phyloP scores from a whole-genome alignment of 257 asterid species.

The Cynanchum wilfordii region DNA sequence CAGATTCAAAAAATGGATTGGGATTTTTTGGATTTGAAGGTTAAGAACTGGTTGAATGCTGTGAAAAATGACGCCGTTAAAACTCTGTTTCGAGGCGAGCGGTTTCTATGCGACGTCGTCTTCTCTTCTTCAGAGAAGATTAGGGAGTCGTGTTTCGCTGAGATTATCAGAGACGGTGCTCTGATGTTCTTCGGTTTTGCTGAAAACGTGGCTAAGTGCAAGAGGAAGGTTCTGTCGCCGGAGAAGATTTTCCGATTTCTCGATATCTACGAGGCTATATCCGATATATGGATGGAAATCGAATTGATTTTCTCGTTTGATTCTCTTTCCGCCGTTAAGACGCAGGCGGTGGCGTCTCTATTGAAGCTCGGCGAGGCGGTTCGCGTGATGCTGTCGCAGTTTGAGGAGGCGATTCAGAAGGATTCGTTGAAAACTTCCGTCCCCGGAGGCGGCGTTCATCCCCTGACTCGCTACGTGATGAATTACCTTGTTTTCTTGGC shows the following conservation, averaged over 20 bases:
- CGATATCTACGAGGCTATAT: constrained; percentile 65
- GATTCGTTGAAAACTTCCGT: constrained; percentile 52
- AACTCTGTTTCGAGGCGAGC: constrained; percentile 57
- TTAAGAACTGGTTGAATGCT: constrained; percentile 49
- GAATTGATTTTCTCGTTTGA: constrained; percentile 53
- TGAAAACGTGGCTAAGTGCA: constrained; percentile 43
- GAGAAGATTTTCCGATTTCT: constrained; percentile 73
- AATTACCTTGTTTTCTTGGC: constrained; percentile 61
- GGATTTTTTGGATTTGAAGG: constrained; percentile 47
- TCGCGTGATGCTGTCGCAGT: constrained; percentile 49
- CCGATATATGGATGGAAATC: constrained; percentile 59
- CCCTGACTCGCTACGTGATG: constrained; percentile 91
- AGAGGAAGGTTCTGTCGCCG: constrained; percentile 49
- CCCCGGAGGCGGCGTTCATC: constrained; percentile 65
- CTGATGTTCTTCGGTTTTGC: constrained; percentile 45
- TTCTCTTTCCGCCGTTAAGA: constrained; percentile 39
- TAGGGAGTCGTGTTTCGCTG: constrained; percentile 58
- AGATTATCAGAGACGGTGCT: constrained; percentile 54
- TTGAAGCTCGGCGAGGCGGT: constrained; percentile 66
- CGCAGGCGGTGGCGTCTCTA: constrained; percentile 53
- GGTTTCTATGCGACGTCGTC: constrained; percentile 57
- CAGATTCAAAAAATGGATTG: constrained; percentile 77
- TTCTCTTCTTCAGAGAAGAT: constrained; percentile 54
- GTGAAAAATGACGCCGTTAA: constrained; percentile 50
- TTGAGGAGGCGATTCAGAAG: constrained; percentile 76